Conservation (phyloP, 352 stramenopile genomes). For the Lagenidium giganteum region DNA sequence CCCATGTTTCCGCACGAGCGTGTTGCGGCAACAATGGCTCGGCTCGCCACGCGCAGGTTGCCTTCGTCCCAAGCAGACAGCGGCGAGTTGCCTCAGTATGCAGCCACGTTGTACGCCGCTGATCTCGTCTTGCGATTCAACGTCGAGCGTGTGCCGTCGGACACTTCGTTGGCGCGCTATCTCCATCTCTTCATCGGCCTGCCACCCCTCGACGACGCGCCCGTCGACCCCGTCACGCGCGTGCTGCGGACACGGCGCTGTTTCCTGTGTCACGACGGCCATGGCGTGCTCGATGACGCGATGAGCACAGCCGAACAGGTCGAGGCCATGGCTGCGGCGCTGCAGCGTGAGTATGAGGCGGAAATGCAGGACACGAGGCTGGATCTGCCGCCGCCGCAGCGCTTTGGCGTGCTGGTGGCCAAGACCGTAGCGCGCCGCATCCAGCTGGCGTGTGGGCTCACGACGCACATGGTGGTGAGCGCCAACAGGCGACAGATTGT, state of each 20-base stretch:
- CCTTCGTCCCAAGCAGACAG: no score
- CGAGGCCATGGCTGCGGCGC: constrained; percentile 35
- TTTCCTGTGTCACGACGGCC: constrained; percentile 60
- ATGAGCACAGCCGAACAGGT: constrained; percentile 43
- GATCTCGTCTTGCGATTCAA: no score
- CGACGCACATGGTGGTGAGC: constrained; percentile 73
- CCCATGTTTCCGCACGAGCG: no score
- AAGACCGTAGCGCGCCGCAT: constrained; percentile 57
- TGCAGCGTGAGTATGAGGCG: constrained; percentile 54
- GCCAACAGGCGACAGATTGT: constrained; percentile 73
- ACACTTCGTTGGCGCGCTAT: no score
- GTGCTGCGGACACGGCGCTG: constrained; percentile 62
- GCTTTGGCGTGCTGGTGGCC: constrained; percentile 73
- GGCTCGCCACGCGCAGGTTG: no score
- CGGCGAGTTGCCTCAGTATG: no score
- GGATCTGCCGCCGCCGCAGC: constrained; percentile 33
- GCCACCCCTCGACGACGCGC: no score
- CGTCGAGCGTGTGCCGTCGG: no score
- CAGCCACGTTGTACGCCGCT: no score
- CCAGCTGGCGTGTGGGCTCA: constrained; percentile 75
- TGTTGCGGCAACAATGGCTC: no score
- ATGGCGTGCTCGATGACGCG: constrained; percentile 27
- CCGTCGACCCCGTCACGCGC: constrained; percentile 71
- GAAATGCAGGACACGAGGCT: constrained; percentile 35
- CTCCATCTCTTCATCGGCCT: no score